These are phyloP conservation scores for Lanzia echinophila DNA, from an alignment of 2,329 filamentous ascomycete species.

Conservation along the genomic window DNA sequence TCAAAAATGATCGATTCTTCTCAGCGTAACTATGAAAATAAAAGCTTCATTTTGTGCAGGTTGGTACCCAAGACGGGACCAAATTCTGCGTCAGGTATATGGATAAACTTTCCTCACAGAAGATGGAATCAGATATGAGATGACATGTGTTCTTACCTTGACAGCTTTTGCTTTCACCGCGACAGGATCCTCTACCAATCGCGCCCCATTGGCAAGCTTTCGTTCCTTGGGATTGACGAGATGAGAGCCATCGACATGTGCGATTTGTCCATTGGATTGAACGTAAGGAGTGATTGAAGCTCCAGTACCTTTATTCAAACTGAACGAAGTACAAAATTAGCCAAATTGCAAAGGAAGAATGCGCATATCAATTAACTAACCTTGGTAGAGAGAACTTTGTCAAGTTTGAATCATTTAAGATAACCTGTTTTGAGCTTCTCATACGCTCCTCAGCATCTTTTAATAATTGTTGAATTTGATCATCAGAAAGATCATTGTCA, in stretches of 20 bases:
- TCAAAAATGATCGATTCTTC: constrained; percentile 20
- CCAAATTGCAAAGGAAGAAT: background rate
- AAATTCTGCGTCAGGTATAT: constrained; percentile 67
- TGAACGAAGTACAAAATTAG: background rate
- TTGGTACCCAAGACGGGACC: constrained; percentile 74
- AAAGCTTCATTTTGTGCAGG: constrained; percentile 59
- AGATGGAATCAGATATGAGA: constrained; percentile 16
- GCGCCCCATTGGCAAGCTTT: constrained; percentile 40
- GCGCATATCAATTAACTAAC: background rate
- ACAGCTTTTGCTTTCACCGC: constrained; percentile 38
- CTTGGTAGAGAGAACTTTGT: constrained; percentile 13
- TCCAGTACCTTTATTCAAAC: constrained; percentile 2
- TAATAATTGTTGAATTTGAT: constrained; percentile 57
- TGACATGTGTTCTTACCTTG: constrained; percentile 40
- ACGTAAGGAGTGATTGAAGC: constrained; percentile 45
- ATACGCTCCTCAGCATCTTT: constrained; percentile 56
- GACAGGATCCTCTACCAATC: constrained; percentile 48
- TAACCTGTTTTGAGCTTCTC: constrained; percentile 31
- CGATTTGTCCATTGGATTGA: constrained; percentile 44
- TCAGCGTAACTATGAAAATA: constrained; percentile 68
- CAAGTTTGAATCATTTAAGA: constrained; percentile 1
- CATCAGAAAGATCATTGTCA: constrained; percentile 49
- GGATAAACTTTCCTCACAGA: constrained; percentile 74
- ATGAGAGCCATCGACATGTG: constrained; percentile 44
- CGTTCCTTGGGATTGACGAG: constrained; percentile 42